These are phyloP conservation scores for Zygotorulaspora mrakii DNA, from an alignment of 1,139 yeast species.

Conservation along the genomic window DNA sequence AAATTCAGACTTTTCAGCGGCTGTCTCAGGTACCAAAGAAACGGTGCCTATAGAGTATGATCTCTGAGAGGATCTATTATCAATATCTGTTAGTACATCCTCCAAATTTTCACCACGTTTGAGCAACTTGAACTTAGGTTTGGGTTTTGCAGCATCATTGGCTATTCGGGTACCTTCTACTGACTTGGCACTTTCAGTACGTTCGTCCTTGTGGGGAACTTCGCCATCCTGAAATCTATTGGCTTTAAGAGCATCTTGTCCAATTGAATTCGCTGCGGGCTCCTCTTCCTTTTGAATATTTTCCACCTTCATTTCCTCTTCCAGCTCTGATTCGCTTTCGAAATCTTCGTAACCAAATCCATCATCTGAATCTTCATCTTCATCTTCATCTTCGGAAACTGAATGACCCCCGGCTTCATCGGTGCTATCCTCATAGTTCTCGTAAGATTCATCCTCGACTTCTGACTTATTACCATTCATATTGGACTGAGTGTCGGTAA, in stretches of 20 bases:
- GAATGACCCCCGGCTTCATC: too few relatives aligned
- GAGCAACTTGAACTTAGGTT: conserved; percentile 34
- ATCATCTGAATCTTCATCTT: conserved; percentile 6
- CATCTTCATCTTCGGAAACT: too few relatives aligned
- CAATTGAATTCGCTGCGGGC: conserved; percentile 26
- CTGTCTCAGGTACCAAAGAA: too few relatives aligned
- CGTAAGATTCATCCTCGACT: conserved; percentile 18
- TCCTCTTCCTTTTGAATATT: conserved; percentile 17
- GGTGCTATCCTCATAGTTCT: conserved; percentile 29
- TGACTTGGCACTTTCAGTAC: conserved; percentile 17
- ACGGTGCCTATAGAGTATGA: too few relatives aligned
- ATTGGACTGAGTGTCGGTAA: not conserved
- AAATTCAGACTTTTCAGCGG: not conserved
- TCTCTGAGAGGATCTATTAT: not conserved
- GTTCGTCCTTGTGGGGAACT: conserved; percentile 42
- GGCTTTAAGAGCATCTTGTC: conserved; percentile 14
- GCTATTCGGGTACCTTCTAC: conserved; percentile 12
- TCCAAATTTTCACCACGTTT: conserved; percentile 37
- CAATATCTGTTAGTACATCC: conserved; percentile 10
- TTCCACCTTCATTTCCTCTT: conserved; percentile 16
- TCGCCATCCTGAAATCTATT: conserved; percentile 34
- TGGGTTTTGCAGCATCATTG: conserved; percentile 12
- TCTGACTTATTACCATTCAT: not conserved
- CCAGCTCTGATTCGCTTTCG: conserved; percentile 19
- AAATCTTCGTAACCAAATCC: conserved; percentile 22